Percentiles rank a stretch among this genome's conserved stretches.
Evolutionary conservation across 345 rosid species (phyloP).

Genomic region (Gynandropsis gynandra): DNA sequence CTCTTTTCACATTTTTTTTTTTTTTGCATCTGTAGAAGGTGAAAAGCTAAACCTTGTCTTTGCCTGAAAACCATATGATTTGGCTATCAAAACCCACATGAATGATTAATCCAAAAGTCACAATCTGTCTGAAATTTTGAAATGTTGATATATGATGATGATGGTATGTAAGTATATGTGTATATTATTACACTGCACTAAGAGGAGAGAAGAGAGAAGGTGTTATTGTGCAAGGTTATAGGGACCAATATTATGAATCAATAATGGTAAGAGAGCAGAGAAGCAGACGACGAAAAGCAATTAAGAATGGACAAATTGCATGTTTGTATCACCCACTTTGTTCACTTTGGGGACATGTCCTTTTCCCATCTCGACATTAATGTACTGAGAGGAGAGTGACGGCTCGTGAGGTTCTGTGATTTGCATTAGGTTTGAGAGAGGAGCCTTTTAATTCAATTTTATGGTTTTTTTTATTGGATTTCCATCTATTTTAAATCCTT

Average conservation of each 20-base stretch:
- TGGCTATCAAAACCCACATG: background rate
- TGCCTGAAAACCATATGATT: no score
- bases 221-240: slow-evolving; percentile 22
- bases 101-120: background rate
- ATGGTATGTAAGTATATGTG: background rate
- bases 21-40: no score
- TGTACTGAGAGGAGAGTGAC: slow-evolving; percentile 27
- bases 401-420: slow-evolving; percentile 20
- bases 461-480: background rate
- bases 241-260: slow-evolving; percentile 23
- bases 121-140: slow-evolving; percentile 7
- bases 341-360: slow-evolving; percentile 30
- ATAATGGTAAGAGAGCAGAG: slow-evolving; percentile 27
- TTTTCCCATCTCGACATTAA: slow-evolving; percentile 26
- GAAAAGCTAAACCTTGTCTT: slow-evolving; percentile 25
- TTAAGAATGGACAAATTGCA: no score
- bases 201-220: slow-evolving; percentile 31
- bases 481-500: no score
- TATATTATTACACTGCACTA: slow-evolving; percentile 10
- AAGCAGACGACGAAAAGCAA: no score
- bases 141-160: slow-evolving; percentile 3
- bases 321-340: slow-evolving; percentile 24
- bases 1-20: no score
- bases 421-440: no score
- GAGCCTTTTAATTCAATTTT: slow-evolving; percentile 7